These are phyloP conservation scores for Amanita exitialis DNA, from an alignment of 768 basidiomycete genomes.

Conservation along the genomic window DNA sequence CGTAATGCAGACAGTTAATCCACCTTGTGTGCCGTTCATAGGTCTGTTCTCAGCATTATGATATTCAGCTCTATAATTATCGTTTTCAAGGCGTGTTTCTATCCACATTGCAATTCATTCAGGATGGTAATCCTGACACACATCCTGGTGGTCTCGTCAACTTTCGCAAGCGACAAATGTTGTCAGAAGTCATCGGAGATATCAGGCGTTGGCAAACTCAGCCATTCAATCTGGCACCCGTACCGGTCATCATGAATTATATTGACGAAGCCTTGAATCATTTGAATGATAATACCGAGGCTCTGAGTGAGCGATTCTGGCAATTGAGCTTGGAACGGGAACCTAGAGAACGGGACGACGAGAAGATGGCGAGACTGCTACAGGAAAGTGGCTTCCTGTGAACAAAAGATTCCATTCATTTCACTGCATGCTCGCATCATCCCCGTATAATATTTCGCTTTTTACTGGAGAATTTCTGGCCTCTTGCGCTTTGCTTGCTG, in stretches of 20 bases:
- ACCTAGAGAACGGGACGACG: conserved; percentile 91
- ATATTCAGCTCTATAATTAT: conserved; percentile 5
- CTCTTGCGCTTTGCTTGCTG: background rate
- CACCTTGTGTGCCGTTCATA: conserved; percentile 95
- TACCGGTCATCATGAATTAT: conserved; percentile 59
- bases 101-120: conserved; percentile 94
- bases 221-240: conserved; percentile 74
- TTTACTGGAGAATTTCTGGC: background rate
- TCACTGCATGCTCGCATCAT: background rate
- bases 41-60: conserved; percentile 37
- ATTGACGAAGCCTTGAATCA: conserved; percentile 72
- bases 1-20: conserved; percentile 70
- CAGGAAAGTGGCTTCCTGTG: conserved; percentile 86
- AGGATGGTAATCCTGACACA: conserved; percentile 89
- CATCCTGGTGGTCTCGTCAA: conserved; percentile 77
- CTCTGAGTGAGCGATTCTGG: conserved; percentile 76
- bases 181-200: conserved; percentile 94
- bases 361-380: conserved; percentile 86
- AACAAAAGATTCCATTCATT: conserved; percentile 11
- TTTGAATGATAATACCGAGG: conserved; percentile 49
- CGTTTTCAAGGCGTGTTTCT: conserved; percentile 74
- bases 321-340: conserved; percentile 78
- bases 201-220: conserved; percentile 94
- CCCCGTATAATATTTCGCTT: background rate
- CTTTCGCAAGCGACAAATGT: conserved; percentile 91